Evolutionary conservation across 208 protist species (phyloP).

Genomic region (Tetramitus jugosus): DNA sequence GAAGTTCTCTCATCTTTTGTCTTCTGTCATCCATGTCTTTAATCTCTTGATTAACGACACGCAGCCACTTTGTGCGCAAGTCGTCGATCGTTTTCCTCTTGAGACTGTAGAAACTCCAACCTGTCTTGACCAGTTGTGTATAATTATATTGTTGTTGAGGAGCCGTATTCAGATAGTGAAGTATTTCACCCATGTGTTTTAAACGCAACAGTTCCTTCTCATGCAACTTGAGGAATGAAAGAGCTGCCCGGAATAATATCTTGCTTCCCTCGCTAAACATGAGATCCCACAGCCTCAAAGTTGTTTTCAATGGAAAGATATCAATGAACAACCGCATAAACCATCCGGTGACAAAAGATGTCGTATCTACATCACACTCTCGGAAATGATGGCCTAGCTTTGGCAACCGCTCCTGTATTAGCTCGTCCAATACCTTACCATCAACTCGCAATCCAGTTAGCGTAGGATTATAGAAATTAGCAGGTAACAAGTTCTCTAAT

Average conservation of each 20-base stretch:
- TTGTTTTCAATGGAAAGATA: slow-evolving; percentile 17
- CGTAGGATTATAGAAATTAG: slow-evolving; percentile 13
- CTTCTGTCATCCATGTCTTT: no score
- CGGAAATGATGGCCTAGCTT: slow-evolving; percentile 1
- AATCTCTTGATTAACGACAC: no score
- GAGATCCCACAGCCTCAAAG: slow-evolving; percentile 29
- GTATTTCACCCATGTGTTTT: no score
- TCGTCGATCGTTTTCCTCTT: no score
- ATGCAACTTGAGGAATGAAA: no score
- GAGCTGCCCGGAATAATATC: slow-evolving; percentile 25
- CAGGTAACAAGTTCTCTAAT: slow-evolving; percentile 19
- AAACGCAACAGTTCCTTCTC: no score
- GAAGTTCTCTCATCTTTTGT: no score
- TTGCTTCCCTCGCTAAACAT: slow-evolving; percentile 24
- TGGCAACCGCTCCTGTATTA: background rate
- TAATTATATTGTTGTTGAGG: no score
- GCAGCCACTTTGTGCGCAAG: no score
- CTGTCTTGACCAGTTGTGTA: no score
- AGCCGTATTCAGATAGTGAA: no score
- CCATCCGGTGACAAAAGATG: slow-evolving; percentile 4
- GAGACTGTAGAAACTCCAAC: no score
- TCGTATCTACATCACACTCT: background rate
- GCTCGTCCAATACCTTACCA: background rate
- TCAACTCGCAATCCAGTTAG: slow-evolving; percentile 2
- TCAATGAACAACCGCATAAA: slow-evolving; percentile 28